Conservation (phyloP, 352 stramenopile species). For the Detonula confervacea region DNA sequence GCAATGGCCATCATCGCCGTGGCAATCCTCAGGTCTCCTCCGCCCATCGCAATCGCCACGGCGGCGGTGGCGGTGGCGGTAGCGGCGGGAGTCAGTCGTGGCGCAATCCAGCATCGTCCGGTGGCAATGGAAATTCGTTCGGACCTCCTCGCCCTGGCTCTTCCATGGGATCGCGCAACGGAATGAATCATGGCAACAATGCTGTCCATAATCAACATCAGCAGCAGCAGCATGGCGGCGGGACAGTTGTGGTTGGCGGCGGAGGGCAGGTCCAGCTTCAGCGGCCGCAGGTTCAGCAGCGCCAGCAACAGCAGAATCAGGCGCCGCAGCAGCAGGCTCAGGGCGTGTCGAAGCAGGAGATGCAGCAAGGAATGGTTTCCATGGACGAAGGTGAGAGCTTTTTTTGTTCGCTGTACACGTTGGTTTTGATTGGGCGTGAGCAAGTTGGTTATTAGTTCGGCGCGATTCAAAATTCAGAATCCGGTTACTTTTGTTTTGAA, state of each 20-base stretch:
- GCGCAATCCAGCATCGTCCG: slow-evolving; percentile 4
- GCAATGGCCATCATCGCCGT: slow-evolving; percentile 3
- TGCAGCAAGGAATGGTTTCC: slow-evolving; percentile 53
- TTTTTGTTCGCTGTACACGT: background rate
- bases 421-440: no score
- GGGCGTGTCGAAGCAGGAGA: slow-evolving; percentile 22
- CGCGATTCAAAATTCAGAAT: background rate
- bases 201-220: no score
- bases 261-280: slow-evolving; percentile 53
- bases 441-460: no score
- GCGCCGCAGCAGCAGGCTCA: slow-evolving; percentile 1
- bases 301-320: slow-evolving; percentile 12
- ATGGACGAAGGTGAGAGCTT: slow-evolving; percentile 72
- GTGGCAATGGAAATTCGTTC: background rate
- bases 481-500: background rate
- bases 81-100: slow-evolving; percentile 16
- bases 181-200: background rate
- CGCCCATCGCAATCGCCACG: background rate
- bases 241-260: slow-evolving; percentile 23
- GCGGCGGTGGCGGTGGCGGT: no score
- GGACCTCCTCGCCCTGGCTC: slow-evolving; percentile 5
- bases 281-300: background rate
- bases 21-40: slow-evolving; percentile 8
- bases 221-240: no score
- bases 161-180: background rate